Percentiles rank a stretch among this genome's conserved stretches.
Conservation (phyloP, 2,329 filamentous ascomycete species). For the Ilyonectria destructans region DNA sequence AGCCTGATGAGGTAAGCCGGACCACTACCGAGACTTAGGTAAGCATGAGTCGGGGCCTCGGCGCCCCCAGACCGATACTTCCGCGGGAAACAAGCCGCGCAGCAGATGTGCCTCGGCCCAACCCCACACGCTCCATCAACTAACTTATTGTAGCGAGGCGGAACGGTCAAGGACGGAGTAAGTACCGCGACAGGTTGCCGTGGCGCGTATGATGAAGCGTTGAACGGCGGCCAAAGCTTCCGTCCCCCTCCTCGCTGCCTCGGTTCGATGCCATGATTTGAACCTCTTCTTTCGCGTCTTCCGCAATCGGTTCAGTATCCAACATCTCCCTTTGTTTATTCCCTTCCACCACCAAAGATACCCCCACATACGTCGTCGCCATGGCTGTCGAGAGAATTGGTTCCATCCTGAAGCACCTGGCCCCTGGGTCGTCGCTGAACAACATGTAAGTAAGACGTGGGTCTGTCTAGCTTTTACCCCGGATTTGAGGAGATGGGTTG, state of each 20-base stretch:
- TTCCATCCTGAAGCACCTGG: constrained; percentile 89
- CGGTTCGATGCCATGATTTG: constrained; percentile 42
- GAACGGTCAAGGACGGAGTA: constrained; percentile 25
- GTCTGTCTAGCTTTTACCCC: not conserved
- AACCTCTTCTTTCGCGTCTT: constrained; percentile 19
- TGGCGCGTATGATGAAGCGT: constrained; percentile 30
- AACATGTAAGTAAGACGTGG: constrained; percentile 76
- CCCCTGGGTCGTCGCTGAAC: constrained; percentile 80
- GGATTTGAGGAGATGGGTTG: not conserved
- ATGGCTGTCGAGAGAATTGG: constrained; percentile 91
- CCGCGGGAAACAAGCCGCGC: constrained; percentile 32
- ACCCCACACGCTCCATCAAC: constrained; percentile 45
- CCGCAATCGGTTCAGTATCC: constrained; percentile 19
- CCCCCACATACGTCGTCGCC: constrained; percentile 48
- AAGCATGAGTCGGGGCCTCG: constrained; percentile 33
- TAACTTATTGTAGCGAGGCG: not conserved
- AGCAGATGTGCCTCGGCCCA: constrained; percentile 49
- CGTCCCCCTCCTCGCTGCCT: constrained; percentile 42
- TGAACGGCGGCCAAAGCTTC: constrained; percentile 13
- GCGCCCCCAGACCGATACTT: constrained; percentile 27
- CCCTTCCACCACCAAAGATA: constrained; percentile 16
- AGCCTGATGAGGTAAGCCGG: constrained; percentile 29
- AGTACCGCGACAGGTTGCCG: constrained; percentile 45
- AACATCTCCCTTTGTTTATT: constrained; percentile 9
- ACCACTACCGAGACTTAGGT: not conserved